phyloP scores from a whole-genome alignment of 2,329 filamentous ascomycete genomes.

The Fusarium sp. region DNA sequence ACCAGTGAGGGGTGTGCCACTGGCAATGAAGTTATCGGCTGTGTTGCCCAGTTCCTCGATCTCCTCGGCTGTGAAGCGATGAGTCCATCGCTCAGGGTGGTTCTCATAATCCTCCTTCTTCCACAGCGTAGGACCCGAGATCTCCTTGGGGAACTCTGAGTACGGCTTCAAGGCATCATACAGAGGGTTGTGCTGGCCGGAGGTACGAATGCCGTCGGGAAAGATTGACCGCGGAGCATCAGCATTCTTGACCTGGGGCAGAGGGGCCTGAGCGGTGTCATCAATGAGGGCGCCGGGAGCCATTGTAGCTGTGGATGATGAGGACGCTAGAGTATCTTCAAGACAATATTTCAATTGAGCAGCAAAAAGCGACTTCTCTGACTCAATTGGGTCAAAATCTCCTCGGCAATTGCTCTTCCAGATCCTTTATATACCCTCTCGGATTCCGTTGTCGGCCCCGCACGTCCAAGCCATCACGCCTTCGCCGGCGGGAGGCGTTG shows the following conservation, averaged over 20 bases:
- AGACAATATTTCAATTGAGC: constrained; percentile 16
- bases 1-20: constrained; percentile 77
- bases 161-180: constrained; percentile 77
- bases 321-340: background rate
- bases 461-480: constrained; percentile 41
- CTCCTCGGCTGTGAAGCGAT: constrained; percentile 78
- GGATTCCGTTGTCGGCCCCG: constrained; percentile 40
- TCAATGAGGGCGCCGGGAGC: constrained; percentile 47
- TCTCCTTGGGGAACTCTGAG: constrained; percentile 78
- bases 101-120: constrained; percentile 75
- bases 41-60: constrained; percentile 76
- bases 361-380: background rate
- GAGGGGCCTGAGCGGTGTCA: constrained; percentile 28
- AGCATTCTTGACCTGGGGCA: constrained; percentile 43
- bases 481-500: constrained; percentile 35
- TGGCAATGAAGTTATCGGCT: constrained; percentile 78
- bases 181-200: constrained; percentile 81
- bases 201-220: constrained; percentile 66
- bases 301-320: constrained; percentile 28
- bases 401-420: background rate
- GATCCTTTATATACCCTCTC: constrained; percentile 36
- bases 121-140: constrained; percentile 83
- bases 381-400: background rate
- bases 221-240: constrained; percentile 54
- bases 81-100: constrained; percentile 80